Percentiles rank a stretch among this genome's conserved stretches.
phyloP scores from a whole-genome alignment of 2,329 filamentous ascomycete genomes.

The Domatiomyces catenatus region DNA sequence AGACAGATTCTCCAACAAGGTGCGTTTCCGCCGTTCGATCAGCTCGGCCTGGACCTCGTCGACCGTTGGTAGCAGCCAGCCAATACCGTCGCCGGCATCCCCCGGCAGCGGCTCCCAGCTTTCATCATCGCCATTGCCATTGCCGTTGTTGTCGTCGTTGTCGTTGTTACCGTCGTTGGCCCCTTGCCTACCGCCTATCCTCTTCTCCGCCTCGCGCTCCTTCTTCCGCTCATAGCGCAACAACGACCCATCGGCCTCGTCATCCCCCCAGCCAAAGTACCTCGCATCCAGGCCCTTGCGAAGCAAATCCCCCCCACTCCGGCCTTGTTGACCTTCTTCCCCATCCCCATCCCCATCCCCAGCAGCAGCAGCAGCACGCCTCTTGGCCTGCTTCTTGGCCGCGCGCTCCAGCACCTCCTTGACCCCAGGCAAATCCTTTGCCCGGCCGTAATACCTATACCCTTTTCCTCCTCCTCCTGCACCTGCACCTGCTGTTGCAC shows the following conservation, averaged over 20 bases:
- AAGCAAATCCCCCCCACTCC: slow-evolving; percentile 20
- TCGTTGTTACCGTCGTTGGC: slow-evolving; percentile 35
- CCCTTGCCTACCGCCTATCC: slow-evolving; percentile 41
- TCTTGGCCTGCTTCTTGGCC: slow-evolving; percentile 42
- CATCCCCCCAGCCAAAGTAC: slow-evolving; percentile 89
- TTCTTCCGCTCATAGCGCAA: slow-evolving; percentile 67
- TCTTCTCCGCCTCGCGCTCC: slow-evolving; percentile 65
- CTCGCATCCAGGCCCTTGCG: slow-evolving; percentile 68
- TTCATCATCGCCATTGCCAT: slow-evolving; percentile 35
- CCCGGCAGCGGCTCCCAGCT: slow-evolving; percentile 80
- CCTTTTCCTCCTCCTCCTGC: slow-evolving; percentile 53
- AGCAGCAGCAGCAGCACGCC: too few species aligned
- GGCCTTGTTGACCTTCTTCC: slow-evolving; percentile 38
- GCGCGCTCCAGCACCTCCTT: slow-evolving; percentile 90
- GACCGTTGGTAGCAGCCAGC: slow-evolving; percentile 68
- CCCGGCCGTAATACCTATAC: slow-evolving; percentile 86
- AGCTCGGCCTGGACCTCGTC: slow-evolving; percentile 93
- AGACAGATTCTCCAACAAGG: slow-evolving; percentile 63
- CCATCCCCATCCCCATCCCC: slow-evolving; percentile 45
- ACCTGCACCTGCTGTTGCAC: too few species aligned
- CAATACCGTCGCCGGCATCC: slow-evolving; percentile 65
- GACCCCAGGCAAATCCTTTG: slow-evolving; percentile 78
- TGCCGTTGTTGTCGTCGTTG: slow-evolving; percentile 29
- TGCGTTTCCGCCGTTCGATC: slow-evolving; percentile 67
- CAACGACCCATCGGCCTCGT: slow-evolving; percentile 74